phyloP scores from a whole-genome alignment of 768 basidiomycete genomes.

The Paxillus rubicundulus region DNA sequence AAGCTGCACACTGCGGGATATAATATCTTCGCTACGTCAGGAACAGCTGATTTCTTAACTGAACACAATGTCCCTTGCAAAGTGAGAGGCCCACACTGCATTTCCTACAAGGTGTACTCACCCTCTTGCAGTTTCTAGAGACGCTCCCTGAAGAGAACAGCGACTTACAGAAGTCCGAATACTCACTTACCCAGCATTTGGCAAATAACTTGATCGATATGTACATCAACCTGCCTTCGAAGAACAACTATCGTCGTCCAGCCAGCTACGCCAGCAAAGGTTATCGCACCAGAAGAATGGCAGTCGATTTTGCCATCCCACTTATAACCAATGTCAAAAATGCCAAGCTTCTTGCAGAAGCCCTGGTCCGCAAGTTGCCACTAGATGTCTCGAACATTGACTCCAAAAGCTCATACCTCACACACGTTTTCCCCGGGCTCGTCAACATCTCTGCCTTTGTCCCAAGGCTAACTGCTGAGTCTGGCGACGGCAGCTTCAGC shows the following conservation, averaged over 20 bases:
- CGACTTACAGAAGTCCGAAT: conserved; percentile 90
- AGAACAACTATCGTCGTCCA: conserved; percentile 95
- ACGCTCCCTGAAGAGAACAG: conserved; percentile 73
- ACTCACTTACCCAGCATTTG: conserved; percentile 94
- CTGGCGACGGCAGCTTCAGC: conserved; percentile 52
- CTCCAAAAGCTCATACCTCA: conserved; percentile 90
- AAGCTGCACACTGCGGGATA: conserved; percentile 92
- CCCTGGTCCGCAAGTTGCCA: conserved; percentile 84
- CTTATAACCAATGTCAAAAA: conserved; percentile 99
- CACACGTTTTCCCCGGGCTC: conserved; percentile 88
- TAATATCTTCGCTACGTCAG: conserved; percentile 95
- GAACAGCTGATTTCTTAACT: conserved; percentile 95
- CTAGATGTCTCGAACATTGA: conserved; percentile 89
- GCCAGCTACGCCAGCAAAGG: conserved; percentile 97
- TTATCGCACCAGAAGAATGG: conserved; percentile 96
- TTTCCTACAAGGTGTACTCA: conserved; percentile 1
- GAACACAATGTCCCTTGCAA: conserved; percentile 98
- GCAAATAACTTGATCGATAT: conserved; percentile 97
- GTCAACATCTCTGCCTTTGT: conserved; percentile 88
- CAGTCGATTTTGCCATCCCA: conserved; percentile 96
- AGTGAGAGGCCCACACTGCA: conserved; percentile 39
- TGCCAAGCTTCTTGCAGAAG: conserved; percentile 94
- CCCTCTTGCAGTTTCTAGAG: conserved; percentile 71
- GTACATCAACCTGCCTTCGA: conserved; percentile 99
- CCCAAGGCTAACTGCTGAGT: conserved; percentile 58